A percentile compares a stretch with the other conserved stretches of the same genome.
phyloP scores from a whole-genome alignment of 805 yeast genomes.

The Ogataea paraovalis region DNA sequence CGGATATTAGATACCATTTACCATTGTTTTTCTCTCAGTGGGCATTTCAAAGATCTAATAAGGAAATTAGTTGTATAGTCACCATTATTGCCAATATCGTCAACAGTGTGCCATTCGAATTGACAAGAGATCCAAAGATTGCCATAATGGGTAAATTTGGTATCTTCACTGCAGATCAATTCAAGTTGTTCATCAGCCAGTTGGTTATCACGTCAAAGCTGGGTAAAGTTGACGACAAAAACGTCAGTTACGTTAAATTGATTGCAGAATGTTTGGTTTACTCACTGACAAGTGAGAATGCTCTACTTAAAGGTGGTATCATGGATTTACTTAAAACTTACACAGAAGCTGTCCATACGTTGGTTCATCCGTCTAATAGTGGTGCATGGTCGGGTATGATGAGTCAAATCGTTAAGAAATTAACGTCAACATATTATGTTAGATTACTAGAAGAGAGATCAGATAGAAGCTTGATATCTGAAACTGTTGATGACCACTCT shows the following conservation, averaged over 20 bases:
- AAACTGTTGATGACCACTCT: conserved; percentile 21
- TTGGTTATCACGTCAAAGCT: conserved; percentile 31
- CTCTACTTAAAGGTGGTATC: conserved; percentile 40
- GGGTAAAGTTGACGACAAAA: conserved; percentile 20
- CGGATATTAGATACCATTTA: conserved; percentile 44
- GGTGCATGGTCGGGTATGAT: conserved; percentile 83
- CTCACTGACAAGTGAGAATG: conserved; percentile 52
- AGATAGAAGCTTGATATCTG: conserved; percentile 25
- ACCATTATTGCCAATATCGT: conserved; percentile 62
- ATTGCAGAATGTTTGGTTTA: conserved; percentile 47
- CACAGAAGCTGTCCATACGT: conserved; percentile 70
- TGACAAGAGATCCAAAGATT: conserved; percentile 28
- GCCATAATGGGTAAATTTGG: conserved; percentile 52
- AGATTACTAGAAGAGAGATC: conserved; percentile 49
- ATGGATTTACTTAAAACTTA: conserved; percentile 50
- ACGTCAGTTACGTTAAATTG: conserved; percentile 24
- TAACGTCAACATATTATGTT: conserved; percentile 57
- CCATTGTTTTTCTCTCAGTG: conserved; percentile 72
- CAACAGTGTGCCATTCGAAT: conserved; percentile 39
- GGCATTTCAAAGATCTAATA: conserved; percentile 47
- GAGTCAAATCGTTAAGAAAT: conserved; percentile 57
- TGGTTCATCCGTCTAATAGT: conserved; percentile 87
- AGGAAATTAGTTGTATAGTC: conserved; percentile 58
- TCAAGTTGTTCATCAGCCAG: conserved; percentile 55
- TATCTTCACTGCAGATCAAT: conserved; percentile 58